Percentiles rank a stretch among this genome's conserved stretches.
Evolutionary conservation across 2,329 filamentous ascomycete genomes (phyloP).

Genomic region (Botrytis medusae): DNA sequence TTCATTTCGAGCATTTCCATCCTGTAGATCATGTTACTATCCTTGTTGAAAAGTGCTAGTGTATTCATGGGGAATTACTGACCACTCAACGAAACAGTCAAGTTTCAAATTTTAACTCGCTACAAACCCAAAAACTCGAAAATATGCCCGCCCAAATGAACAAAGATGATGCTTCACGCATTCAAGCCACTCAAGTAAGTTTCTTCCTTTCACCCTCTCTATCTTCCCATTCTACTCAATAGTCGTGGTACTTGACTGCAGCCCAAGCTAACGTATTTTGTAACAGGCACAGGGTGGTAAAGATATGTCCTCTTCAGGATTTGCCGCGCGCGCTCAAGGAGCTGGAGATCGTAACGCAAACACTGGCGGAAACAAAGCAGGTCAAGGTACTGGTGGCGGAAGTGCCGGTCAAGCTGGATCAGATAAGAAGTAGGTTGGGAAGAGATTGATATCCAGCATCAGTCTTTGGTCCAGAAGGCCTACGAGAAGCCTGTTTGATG

Average conservation of each 20-base stretch:
- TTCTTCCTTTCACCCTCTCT: not conserved
- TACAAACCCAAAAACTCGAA: not conserved
- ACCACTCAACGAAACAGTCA: not conserved
- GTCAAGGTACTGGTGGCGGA: not conserved
- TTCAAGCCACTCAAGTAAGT: not conserved
- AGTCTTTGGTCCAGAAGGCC: not conserved
- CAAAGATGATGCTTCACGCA: not conserved
- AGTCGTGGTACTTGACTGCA: too few relatives aligned
- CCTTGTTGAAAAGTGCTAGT: too few relatives aligned
- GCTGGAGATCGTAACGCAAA: not conserved
- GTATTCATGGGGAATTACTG: not conserved
- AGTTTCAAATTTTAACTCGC: not conserved
- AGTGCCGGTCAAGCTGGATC: not conserved
- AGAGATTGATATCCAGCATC: too few relatives aligned
- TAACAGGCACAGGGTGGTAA: not conserved
- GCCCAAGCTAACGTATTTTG: not conserved
- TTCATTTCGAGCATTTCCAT: not conserved
- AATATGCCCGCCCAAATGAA: not conserved
- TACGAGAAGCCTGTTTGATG: not conserved
- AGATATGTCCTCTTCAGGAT: slow-evolving; percentile 1
- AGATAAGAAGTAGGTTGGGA: not conserved
- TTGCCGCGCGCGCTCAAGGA: not conserved
- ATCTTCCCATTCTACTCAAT: not conserved
- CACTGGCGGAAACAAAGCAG: not conserved
- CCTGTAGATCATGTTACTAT: not conserved